Percentiles rank a stretch among this genome's conserved stretches.
These are phyloP conservation scores for Tephrocybe sp. DNA, from an alignment of 768 basidiomycete genomes.

Conservation along the genomic window DNA sequence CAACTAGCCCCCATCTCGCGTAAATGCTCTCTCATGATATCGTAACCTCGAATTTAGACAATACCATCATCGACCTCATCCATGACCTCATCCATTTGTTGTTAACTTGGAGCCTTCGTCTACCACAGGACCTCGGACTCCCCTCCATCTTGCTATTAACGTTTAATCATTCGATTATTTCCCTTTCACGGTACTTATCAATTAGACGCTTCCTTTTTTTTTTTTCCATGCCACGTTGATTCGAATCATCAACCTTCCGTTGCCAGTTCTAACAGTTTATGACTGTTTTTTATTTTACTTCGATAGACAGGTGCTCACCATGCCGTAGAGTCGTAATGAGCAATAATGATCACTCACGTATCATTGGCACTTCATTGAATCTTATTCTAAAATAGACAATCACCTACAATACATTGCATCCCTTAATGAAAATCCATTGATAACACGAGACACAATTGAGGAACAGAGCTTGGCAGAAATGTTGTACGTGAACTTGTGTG, in stretches of 20 bases:
- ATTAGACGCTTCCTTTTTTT: background rate
- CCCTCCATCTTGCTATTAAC: background rate
- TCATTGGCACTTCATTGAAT: no score
- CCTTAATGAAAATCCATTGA: no score
- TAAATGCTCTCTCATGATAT: background rate
- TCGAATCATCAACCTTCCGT: conserved; percentile 17
- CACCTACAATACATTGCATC: no score
- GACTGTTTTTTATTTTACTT: no score
- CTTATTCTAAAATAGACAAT: no score
- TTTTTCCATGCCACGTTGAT: background rate
- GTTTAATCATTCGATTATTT: no score
- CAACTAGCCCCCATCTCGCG: background rate
- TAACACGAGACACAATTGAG: no score
- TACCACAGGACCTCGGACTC: conserved; percentile 15
- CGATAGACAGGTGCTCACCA: background rate
- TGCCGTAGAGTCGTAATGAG: background rate
- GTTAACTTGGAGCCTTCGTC: background rate
- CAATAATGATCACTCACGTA: background rate
- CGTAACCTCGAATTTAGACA: background rate
- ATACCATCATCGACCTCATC: background rate
- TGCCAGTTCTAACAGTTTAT: background rate
- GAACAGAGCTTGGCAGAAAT: no score
- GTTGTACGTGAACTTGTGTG: no score
- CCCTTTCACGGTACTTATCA: background rate
- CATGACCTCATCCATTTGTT: background rate